A percentile compares a stretch with the other conserved stretches of the same genome.
Evolutionary conservation across 176 grass and related monocot genomes (phyloP).

Genomic region (Zea luxurians): DNA sequence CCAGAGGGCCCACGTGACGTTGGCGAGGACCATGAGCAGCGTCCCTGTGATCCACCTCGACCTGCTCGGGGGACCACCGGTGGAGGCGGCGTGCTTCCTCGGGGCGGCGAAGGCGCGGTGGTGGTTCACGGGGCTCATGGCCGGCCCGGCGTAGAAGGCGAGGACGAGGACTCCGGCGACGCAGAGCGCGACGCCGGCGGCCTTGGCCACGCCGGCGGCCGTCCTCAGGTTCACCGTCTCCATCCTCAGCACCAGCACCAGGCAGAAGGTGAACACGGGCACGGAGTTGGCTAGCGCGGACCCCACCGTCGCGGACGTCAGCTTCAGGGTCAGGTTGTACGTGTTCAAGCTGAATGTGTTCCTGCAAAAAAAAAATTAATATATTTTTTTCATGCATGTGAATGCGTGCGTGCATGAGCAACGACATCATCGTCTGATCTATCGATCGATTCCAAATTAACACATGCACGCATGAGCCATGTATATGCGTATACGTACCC

Average conservation of each 20-base stretch:
- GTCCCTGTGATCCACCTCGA: constrained; percentile 58
- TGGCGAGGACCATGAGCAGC: constrained; percentile 59
- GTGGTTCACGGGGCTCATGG: constrained; percentile 9
- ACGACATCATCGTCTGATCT: too few species aligned
- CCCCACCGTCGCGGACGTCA: constrained; percentile 66
- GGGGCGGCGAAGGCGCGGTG: constrained; percentile 27
- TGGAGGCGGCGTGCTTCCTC: too few species aligned
- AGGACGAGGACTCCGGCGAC: constrained; percentile 52
- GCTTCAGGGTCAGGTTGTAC: constrained; percentile 59
- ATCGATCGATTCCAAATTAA: too few species aligned
- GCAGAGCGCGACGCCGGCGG: constrained; percentile 51
- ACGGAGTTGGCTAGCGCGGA: constrained; percentile 53
- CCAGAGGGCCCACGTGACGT: constrained; percentile 57
- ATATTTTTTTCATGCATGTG: too few species aligned
- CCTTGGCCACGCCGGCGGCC: constrained; percentile 48
- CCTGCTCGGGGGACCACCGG: constrained; percentile 7
- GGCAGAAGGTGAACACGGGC: constrained; percentile 68
- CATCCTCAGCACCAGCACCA: constrained; percentile 61
- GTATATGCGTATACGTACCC: constrained; percentile 1
- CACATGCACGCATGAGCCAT: too few species aligned
- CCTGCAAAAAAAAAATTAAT: constrained; percentile 6
- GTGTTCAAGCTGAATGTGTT: constrained; percentile 56
- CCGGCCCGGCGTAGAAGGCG: constrained; percentile 53
- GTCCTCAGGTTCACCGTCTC: constrained; percentile 49
- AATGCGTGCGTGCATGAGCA: too few species aligned